Conservation (phyloP, 1,284 basidiomycete genomes). For the Trametes pubescens region DNA sequence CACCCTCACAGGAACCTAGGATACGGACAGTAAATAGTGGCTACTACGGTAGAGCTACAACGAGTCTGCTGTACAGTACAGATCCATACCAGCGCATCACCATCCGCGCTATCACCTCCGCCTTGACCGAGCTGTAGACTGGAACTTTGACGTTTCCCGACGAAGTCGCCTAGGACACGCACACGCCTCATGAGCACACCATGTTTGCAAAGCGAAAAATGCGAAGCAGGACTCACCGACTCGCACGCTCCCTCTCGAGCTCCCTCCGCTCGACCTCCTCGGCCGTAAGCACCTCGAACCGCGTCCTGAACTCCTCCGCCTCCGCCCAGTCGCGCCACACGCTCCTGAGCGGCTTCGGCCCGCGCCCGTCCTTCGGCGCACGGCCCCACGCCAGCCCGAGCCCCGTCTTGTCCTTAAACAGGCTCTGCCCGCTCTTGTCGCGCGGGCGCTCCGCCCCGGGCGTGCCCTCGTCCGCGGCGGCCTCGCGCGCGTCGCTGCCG, state of each 20-base stretch:
- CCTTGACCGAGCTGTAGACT: conserved; percentile 58
- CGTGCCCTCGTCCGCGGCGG: conserved; percentile 29
- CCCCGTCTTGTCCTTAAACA: conserved; percentile 82
- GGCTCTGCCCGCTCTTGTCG: conserved; percentile 58
- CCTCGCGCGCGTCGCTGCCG: conserved; percentile 54
- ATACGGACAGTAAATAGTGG: conserved; percentile 4
- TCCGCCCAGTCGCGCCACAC: conserved; percentile 97
- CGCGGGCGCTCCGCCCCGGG: conserved; percentile 44
- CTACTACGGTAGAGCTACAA: conserved; percentile 25
- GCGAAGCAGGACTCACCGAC: conserved; percentile 46
- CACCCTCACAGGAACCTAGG: not conserved
- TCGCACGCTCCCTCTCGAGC: conserved; percentile 84
- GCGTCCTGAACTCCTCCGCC: conserved; percentile 90
- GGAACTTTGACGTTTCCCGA: conserved; percentile 80
- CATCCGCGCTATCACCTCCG: conserved; percentile 19
- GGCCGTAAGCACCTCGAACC: conserved; percentile 84
- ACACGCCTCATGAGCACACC: not conserved
- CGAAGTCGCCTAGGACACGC: conserved; percentile 62
- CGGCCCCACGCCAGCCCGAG: conserved; percentile 75
- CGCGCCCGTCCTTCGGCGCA: conserved; percentile 73
- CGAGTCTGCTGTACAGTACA: conserved; percentile 21
- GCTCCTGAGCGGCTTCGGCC: conserved; percentile 84
- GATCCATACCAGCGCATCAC: not conserved
- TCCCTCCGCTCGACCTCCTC: conserved; percentile 94
- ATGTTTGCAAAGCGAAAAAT: not conserved